A percentile compares a stretch with the other conserved stretches of the same genome.
phyloP scores from a whole-genome alignment of 805 yeast species.

The Limtongia smithiae region DNA sequence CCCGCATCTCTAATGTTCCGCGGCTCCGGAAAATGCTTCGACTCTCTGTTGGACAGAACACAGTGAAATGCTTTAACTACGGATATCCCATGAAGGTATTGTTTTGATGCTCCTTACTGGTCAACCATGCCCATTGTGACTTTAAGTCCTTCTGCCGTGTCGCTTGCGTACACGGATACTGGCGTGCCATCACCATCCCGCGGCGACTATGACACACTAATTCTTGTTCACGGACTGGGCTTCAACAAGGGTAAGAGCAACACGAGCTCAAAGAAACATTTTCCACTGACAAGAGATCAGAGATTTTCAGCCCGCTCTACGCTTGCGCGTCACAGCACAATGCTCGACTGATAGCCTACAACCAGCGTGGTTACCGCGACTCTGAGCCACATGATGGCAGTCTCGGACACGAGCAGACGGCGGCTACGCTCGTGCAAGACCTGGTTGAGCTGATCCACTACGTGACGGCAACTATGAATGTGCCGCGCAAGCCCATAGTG shows the following conservation, averaged over 20 bases:
- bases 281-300: not conserved
- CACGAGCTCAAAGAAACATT: not conserved
- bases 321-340: not conserved
- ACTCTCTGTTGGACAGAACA: too few relatives aligned
- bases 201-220: constrained; percentile 4
- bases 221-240: constrained; percentile 6
- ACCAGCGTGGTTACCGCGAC: constrained; percentile 10
- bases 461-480: not conserved
- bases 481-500: constrained; percentile 4
- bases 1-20: too few relatives aligned
- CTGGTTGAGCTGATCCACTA: constrained; percentile 1
- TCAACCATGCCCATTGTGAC: too few relatives aligned
- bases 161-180: constrained; percentile 7
- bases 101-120: too few relatives aligned
- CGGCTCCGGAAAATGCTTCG: too few relatives aligned
- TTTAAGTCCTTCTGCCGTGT: constrained; percentile 1
- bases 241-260: constrained; percentile 4
- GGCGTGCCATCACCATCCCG: not conserved
- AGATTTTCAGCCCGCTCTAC: not conserved
- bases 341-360: constrained; percentile 5
- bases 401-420: not conserved
- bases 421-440: not conserved
- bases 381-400: not conserved
- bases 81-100: too few relatives aligned
- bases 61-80: too few relatives aligned